These are phyloP conservation scores for Metarhizium robertsii DNA, from an alignment of 2,329 filamentous ascomycete genomes.

Conservation along the genomic window DNA sequence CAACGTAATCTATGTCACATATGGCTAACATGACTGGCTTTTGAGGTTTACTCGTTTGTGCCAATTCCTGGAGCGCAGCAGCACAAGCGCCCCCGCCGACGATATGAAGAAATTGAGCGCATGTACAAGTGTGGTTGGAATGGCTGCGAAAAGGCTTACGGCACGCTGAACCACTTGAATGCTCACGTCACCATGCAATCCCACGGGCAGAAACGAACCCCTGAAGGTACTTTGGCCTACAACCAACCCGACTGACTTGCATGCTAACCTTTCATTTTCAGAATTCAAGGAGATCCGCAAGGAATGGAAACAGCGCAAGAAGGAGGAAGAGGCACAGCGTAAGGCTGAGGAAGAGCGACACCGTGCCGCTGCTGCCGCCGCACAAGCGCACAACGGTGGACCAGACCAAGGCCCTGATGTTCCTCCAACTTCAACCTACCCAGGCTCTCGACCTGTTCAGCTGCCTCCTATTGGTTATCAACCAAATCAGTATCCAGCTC, in stretches of 20 bases:
- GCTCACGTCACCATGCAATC: conserved; percentile 99
- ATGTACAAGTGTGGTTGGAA: conserved; percentile 99
- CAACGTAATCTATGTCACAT: neutral
- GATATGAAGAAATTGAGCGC: conserved; percentile 97
- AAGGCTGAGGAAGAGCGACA: conserved; percentile 87
- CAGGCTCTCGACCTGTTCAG: conserved; percentile 50
- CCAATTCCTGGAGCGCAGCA: conserved; percentile 95
- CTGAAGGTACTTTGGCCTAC: conserved; percentile 66
- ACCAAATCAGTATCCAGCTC: conserved; percentile 56
- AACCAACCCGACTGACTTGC: neutral
- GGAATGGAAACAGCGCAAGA: conserved; percentile 98
- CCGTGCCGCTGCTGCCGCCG: conserved; percentile 24
- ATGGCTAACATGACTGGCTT: conserved; percentile 10
- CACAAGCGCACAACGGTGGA: conserved; percentile 36
- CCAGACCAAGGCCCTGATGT: conserved; percentile 33
- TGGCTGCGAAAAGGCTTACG: conserved; percentile 96
- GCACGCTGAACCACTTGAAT: conserved; percentile 93
- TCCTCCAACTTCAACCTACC: conserved; percentile 42
- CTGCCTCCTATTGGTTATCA: conserved; percentile 70
- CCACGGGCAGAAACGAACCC: conserved; percentile 87
- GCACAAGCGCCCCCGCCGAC: conserved; percentile 85
- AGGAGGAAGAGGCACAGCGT: conserved; percentile 87
- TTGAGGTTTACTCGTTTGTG: conserved; percentile 95
- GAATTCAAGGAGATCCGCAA: conserved; percentile 99
- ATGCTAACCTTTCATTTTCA: conserved; percentile 24